Evolutionary conservation across 768 basidiomycete genomes (phyloP).

Genomic region (Mycena epipterygia): DNA sequence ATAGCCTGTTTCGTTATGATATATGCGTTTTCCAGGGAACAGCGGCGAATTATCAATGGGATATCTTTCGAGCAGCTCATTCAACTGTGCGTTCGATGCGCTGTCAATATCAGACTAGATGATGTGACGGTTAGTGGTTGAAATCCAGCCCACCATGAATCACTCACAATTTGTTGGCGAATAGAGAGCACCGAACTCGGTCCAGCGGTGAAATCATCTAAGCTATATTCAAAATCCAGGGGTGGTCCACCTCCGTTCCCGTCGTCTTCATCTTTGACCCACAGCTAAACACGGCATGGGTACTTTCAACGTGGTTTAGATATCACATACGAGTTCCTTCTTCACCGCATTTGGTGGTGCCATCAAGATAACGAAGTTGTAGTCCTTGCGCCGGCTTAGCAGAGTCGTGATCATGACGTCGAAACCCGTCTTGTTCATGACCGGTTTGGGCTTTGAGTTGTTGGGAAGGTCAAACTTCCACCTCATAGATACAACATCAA

Average conservation of each 20-base stretch:
- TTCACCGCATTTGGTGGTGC: not conserved
- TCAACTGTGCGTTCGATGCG: not conserved
- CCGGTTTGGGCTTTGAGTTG: not conserved
- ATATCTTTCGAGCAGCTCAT: not conserved
- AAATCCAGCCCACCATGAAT: not conserved
- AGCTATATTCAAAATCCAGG: not conserved
- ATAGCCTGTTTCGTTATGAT: not conserved
- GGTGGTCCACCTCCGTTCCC: not conserved
- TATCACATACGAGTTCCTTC: not conserved
- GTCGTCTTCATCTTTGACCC: not conserved
- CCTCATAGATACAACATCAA: not conserved
- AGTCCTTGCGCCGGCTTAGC: not conserved
- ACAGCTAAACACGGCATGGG: not conserved
- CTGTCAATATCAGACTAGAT: not conserved
- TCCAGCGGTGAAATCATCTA: not conserved
- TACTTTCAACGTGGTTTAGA: not conserved
- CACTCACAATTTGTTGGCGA: not conserved
- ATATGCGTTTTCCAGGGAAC: slow-evolving; percentile 2
- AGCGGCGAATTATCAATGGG: not conserved
- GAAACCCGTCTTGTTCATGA: not conserved
- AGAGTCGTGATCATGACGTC: not conserved
- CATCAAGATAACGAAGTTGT: not conserved
- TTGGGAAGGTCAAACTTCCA: slow-evolving; percentile 3
- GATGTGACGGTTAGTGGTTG: not conserved
- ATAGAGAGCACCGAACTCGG: not conserved